Evolutionary conservation across 2,329 filamentous ascomycete genomes (phyloP).

Genomic region (Amesomyces nigricolor): DNA sequence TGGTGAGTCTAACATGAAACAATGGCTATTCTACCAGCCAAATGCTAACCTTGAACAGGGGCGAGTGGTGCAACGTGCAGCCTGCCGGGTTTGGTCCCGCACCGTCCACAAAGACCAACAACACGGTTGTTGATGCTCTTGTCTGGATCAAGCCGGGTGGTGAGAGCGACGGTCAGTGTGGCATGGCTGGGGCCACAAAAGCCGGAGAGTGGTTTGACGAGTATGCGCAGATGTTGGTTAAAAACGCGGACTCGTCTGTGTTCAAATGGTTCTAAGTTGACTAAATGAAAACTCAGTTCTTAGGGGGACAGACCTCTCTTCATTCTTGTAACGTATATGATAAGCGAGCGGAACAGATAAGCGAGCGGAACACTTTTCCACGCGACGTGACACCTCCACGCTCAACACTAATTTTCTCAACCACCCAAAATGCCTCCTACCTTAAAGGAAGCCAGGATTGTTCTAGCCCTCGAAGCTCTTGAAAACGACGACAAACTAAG

Average conservation of each 20-base stretch:
- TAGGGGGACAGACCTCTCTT: no score
- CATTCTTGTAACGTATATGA: no score
- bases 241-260: slow-evolving; percentile 32
- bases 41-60: slow-evolving; percentile 23
- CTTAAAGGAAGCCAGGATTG: no score
- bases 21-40: not conserved
- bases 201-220: slow-evolving; percentile 40
- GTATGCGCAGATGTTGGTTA: slow-evolving; percentile 37
- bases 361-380: no score
- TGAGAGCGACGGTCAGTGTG: slow-evolving; percentile 40
- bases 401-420: no score
- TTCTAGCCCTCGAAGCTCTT: no score
- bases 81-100: slow-evolving; percentile 36
- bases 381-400: no score
- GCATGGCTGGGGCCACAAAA: slow-evolving; percentile 33
- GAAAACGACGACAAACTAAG: no score
- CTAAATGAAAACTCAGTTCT: no score
- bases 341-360: no score
- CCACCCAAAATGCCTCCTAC: no score
- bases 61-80: slow-evolving; percentile 41
- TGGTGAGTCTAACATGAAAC: slow-evolving; percentile 26
- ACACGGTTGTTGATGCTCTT: slow-evolving; percentile 36
- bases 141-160: slow-evolving; percentile 44
- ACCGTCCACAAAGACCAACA: slow-evolving; percentile 34
- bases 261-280: slow-evolving; percentile 14